These are phyloP conservation scores for Neospora caninum DNA, from an alignment of 169 alveolate genomes.

Conservation along the genomic window DNA sequence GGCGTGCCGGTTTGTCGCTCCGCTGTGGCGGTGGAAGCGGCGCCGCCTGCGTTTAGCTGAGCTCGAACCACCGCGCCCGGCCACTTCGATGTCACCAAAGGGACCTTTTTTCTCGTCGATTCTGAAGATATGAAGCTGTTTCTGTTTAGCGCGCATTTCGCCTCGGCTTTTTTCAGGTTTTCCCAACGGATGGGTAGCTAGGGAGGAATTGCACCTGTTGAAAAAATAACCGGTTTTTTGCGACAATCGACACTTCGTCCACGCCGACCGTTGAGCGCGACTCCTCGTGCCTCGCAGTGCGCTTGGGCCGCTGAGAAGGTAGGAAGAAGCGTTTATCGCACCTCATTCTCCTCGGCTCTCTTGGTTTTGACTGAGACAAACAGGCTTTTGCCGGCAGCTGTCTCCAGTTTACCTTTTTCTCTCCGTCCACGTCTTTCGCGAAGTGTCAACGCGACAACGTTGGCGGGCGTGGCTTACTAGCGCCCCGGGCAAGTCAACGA, in stretches of 20 bases:
- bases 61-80: background rate
- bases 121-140: background rate
- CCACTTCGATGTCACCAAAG: background rate
- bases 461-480: background rate
- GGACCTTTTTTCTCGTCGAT: background rate
- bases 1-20: too few species aligned
- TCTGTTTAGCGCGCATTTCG: background rate
- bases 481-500: background rate
- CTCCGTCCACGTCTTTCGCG: background rate
- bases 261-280: background rate
- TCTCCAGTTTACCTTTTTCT: background rate
- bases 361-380: background rate
- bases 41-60: background rate
- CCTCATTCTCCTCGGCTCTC: background rate
- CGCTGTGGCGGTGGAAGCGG: too few species aligned
- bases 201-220: background rate
- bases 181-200: background rate
- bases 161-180: background rate
- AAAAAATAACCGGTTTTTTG: background rate
- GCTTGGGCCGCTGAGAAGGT: background rate
- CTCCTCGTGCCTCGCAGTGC: background rate
- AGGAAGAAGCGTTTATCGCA: background rate
- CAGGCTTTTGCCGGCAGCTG: background rate
- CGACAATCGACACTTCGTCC: background rate
- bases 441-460: background rate